Percentiles rank a stretch among this genome's conserved stretches.
phyloP scores from a whole-genome alignment of 2,329 filamentous ascomycete species.

The Fusarium nematophilum region DNA sequence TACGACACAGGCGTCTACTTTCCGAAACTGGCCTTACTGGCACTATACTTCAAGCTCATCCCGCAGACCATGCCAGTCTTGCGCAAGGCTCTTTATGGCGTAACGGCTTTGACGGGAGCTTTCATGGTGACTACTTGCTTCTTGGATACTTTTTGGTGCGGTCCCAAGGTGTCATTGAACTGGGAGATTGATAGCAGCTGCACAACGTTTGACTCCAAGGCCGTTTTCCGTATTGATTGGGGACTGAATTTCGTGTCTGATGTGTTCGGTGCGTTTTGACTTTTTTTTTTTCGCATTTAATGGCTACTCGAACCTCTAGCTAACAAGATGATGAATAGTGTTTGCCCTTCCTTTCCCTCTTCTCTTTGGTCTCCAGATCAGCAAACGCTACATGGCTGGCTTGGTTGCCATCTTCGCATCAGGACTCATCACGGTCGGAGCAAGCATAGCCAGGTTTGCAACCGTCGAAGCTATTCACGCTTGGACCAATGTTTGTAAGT shows the following conservation, averaged over 20 bases:
- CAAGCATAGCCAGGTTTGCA: conserved; percentile 32
- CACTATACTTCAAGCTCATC: conserved; percentile 45
- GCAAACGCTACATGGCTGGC: conserved; percentile 28
- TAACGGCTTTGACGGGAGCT: conserved; percentile 33
- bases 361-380: conserved; percentile 27
- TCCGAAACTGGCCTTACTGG: conserved; percentile 44
- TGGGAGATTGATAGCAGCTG: conserved; percentile 41
- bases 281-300: neutral
- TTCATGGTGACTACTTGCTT: conserved; percentile 42
- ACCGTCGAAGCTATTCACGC: conserved; percentile 37
- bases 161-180: conserved; percentile 41
- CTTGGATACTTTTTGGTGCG: conserved; percentile 48
- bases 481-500: conserved; percentile 41
- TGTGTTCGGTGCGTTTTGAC: conserved; percentile 17
- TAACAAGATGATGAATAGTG: conserved; percentile 5
- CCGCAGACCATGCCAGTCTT: conserved; percentile 41
- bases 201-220: conserved; percentile 41
- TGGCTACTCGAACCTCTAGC: neutral
- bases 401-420: conserved; percentile 31
- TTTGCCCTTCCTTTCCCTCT: conserved; percentile 33
- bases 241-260: conserved; percentile 41
- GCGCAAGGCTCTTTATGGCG: conserved; percentile 37
- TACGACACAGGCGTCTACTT: conserved; percentile 48
- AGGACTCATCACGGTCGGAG: conserved; percentile 32
- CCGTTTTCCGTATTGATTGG: conserved; percentile 46